These are phyloP conservation scores for Venturia oleaginea DNA, from an alignment of 2,329 filamentous ascomycete genomes.

Conservation along the genomic window DNA sequence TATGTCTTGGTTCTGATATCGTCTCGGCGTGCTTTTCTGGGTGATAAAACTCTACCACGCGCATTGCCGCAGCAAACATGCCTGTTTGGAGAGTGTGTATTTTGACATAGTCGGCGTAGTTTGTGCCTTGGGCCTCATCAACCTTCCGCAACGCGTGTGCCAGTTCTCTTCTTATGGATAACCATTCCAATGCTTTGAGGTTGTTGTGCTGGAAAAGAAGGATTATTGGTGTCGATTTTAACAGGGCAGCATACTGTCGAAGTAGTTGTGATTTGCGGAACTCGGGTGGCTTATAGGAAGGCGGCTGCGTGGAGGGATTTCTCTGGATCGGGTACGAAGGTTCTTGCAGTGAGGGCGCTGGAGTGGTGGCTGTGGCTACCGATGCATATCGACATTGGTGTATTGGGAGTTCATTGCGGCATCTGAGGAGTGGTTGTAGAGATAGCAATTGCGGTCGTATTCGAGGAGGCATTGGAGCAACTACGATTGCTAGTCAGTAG, in stretches of 20 bases:
- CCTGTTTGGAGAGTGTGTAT: constrained; percentile 80
- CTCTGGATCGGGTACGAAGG: constrained; percentile 32
- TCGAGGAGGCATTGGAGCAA: constrained; percentile 44
- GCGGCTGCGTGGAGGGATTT: constrained; percentile 63
- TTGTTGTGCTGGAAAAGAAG: constrained; percentile 81
- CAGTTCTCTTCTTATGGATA: constrained; percentile 62
- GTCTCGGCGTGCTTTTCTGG: constrained; percentile 20
- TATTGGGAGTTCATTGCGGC: constrained; percentile 13
- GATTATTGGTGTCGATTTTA: constrained; percentile 76
- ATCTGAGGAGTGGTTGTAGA: constrained; percentile 24
- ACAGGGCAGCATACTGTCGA: constrained; percentile 77
- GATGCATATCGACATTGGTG: constrained; percentile 41
- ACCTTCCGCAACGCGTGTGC: constrained; percentile 51
- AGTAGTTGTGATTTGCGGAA: constrained; percentile 84
- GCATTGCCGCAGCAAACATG: constrained; percentile 78
- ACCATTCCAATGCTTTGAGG: constrained; percentile 65
- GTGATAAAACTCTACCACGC: constrained; percentile 71
- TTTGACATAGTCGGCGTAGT: constrained; percentile 54
- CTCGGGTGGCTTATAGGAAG: constrained; percentile 76
- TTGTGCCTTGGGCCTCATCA: constrained; percentile 57
- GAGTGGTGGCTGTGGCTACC: constrained; percentile 40
- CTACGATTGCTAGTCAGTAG: neutral
- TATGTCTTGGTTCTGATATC: constrained; percentile 49
- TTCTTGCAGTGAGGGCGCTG: constrained; percentile 41
- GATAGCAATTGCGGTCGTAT: constrained; percentile 33